Conservation (phyloP, 2,329 filamentous ascomycete genomes). For the Metarhizium rileyi region DNA sequence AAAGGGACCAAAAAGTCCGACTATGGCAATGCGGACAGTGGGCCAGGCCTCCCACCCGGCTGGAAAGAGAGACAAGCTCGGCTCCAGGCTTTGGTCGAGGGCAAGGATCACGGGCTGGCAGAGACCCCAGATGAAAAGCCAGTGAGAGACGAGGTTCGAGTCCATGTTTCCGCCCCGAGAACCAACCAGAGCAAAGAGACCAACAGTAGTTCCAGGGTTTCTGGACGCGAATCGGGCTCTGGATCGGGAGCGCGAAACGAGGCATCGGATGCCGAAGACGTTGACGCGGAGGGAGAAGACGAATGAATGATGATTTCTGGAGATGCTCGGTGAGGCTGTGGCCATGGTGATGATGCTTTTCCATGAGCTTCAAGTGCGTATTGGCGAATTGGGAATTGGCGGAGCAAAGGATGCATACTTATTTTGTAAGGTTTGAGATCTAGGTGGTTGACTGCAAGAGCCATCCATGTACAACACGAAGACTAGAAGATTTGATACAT, state of each 20-base stretch:
- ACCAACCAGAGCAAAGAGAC: slow-evolving; percentile 11
- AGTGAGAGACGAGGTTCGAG: slow-evolving; percentile 23
- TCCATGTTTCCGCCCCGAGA: slow-evolving; percentile 18
- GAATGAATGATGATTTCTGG: neutral
- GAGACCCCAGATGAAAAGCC: slow-evolving; percentile 14
- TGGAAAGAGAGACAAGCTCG: slow-evolving; percentile 32
- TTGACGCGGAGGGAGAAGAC: slow-evolving; percentile 1
- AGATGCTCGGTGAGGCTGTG: neutral
- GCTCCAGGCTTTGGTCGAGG: slow-evolving; percentile 10
- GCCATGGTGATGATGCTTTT: neutral
- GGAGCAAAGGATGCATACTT: neutral
- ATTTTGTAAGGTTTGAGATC: neutral
- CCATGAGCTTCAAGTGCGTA: neutral
- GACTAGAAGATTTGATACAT: slow-evolving; percentile 25
- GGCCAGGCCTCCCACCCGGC: slow-evolving; percentile 51
- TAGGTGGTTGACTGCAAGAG: neutral
- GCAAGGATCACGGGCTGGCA: slow-evolving; percentile 7
- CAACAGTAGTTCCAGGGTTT: slow-evolving; percentile 8
- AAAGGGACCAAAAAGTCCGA: slow-evolving; percentile 61
- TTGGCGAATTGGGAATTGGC: slow-evolving; percentile 1
- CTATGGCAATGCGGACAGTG: slow-evolving; percentile 57
- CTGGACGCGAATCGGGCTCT: neutral
- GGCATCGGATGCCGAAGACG: neutral
- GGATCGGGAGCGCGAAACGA: slow-evolving; percentile 1
- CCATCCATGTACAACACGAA: neutral